These are phyloP conservation scores for Sisymbrium irio DNA, from an alignment of 345 rosid species.

Conservation along the genomic window DNA sequence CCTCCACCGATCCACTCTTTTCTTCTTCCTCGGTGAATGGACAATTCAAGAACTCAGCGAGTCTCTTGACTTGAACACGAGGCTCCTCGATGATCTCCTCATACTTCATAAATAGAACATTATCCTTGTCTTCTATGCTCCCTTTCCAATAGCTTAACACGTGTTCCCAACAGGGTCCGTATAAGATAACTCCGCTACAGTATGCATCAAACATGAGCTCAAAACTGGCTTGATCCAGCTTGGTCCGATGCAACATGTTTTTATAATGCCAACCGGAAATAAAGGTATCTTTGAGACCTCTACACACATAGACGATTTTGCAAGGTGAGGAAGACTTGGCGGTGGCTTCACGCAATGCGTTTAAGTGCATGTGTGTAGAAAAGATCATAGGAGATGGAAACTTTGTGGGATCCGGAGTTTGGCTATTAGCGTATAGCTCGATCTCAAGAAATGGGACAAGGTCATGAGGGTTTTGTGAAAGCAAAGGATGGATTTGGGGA, in stretches of 20 bases:
- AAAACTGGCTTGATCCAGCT: conserved; percentile 13
- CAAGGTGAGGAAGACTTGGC: conserved; percentile 33
- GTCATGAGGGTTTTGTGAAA: conserved; percentile 49
- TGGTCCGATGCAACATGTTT: conserved; percentile 40
- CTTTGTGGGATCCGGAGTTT: conserved; percentile 33
- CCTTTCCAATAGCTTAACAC: conserved; percentile 50
- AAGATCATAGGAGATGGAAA: conserved; percentile 43
- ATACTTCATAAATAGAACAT: conserved; percentile 48
- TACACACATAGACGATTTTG: conserved; percentile 53
- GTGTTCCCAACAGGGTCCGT: conserved; percentile 69
- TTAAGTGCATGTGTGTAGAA: conserved; percentile 36
- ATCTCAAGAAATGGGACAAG: conserved; percentile 57
- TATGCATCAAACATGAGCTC: conserved; percentile 33
- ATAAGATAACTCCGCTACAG: conserved; percentile 40
- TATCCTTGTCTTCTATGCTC: conserved; percentile 41
- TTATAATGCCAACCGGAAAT: conserved; percentile 26
- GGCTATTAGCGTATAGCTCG: conserved; percentile 11
- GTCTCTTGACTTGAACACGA: conserved; percentile 30
- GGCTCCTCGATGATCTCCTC: conserved; percentile 48
- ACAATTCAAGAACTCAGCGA: conserved; percentile 44
- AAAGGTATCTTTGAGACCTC: conserved; percentile 48
- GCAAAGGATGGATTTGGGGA: conserved; percentile 45
- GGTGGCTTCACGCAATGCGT: conserved; percentile 27
- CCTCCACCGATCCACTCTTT: conserved; percentile 30
- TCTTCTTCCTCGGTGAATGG: conserved; percentile 51